Conservation (phyloP, 768 basidiomycete genomes). For the Tylopilus subfusipes region DNA sequence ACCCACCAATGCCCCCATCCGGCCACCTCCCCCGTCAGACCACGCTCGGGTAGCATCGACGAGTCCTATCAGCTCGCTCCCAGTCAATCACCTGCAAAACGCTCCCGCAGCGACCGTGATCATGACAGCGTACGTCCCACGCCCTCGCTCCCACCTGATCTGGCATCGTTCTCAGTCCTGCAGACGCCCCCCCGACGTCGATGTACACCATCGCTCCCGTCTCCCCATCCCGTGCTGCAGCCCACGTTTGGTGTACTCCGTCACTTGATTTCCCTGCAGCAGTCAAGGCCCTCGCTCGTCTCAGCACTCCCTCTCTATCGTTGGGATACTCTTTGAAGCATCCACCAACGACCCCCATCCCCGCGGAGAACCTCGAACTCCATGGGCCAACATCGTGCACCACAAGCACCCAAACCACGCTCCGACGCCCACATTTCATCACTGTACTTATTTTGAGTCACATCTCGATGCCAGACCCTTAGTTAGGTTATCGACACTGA, state of each 20-base stretch:
- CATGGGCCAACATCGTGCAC: conserved; percentile 26
- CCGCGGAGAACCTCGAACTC: conserved; percentile 31
- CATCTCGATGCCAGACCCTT: too few relatives aligned
- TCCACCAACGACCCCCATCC: conserved; percentile 37
- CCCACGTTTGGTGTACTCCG: conserved; percentile 10
- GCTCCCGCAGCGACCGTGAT: conserved; percentile 39
- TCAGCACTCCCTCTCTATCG: conserved; percentile 36
- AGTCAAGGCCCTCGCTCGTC: conserved; percentile 37
- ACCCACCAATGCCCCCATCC: conserved; percentile 40
- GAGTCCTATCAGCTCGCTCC: conserved; percentile 30
- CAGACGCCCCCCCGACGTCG: conserved; percentile 19
- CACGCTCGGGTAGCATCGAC: conserved; percentile 44
- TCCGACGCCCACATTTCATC: conserved; percentile 3
- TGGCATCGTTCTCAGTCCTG: conserved; percentile 15
- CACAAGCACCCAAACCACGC: conserved; percentile 32
- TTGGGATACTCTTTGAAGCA: conserved; percentile 48
- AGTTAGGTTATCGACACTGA: too few relatives aligned
- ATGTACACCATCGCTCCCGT: conserved; percentile 27
- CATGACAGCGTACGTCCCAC: conserved; percentile 21
- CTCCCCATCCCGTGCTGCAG: conserved; percentile 17
- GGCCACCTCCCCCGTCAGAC: conserved; percentile 35
- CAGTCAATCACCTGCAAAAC: conserved; percentile 50
- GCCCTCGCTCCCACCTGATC: neutral
- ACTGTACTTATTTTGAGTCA: too few relatives aligned
- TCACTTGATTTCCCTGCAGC: conserved; percentile 6